Base-by-base conservation (phyloP, 2,329 filamentous ascomycete species). In the Colletotrichum liaoningense region DNA sequence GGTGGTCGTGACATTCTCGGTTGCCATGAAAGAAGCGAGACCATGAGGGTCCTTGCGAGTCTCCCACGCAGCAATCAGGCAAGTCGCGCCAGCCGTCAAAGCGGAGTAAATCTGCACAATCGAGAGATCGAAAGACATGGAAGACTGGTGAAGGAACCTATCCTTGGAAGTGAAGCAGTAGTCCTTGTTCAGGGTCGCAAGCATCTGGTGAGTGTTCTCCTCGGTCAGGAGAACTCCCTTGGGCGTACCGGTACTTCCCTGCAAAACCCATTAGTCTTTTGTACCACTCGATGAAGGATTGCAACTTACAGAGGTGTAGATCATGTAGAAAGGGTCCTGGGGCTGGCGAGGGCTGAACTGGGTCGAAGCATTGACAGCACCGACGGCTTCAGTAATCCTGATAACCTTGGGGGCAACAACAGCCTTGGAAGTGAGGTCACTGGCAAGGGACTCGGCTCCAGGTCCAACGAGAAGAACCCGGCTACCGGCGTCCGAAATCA, bases 161-260 rank as follows among this genome's bases (percentile, higher is more conserved):
- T 78, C 76, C 30, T 58, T 38, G 42, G 63, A 28, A 4, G 67
- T 67, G 57, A 79, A 77, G 59, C 42, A 56, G 66, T 75, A 77
- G 63, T 77, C 75, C 57, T 76, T 74, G 63, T 77, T 73, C 60
- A 77, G 63, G n/a, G 74, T 74, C 67, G 70, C 73, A 62, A 79
- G 73, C 77, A 79, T 79, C 52, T 75, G 70, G 14, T 78, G 77
- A 19, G 77, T 77, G 73, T 78, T 79, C 26, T 68, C 74, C 68
- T 79, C 75, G 46, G 69, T 76, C 52, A 79, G 62, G 26, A 79
- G 69, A 7, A 79, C 77, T 56, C 77, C 77, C 63, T 79, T 79
- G 19, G 77, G 77, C 9, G 75, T 77, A 11, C 77, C 77, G 60
- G 42, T 49, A 7, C 42, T 49, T 49, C 42, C 42, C 42, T 49